Percentiles rank a stretch among this genome's conserved stretches.
Evolutionary conservation across 768 basidiomycete genomes (phyloP).

Genomic region (Boletus rubescentipes): DNA sequence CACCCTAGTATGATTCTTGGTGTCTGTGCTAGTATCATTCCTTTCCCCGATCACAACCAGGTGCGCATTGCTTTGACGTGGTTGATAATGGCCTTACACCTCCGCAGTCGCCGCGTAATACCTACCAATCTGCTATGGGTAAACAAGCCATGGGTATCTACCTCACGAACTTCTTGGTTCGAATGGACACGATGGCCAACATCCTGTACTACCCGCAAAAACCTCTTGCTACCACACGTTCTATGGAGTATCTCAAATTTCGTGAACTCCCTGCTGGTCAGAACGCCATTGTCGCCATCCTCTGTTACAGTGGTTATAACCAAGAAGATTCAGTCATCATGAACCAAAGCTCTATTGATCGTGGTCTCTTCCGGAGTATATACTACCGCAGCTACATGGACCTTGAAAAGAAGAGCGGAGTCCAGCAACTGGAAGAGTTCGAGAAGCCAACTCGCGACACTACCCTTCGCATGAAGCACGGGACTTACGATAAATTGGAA

Average conservation of each 20-base stretch:
- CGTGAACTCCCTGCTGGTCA: slow-evolving; percentile 98
- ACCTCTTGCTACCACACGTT: slow-evolving; percentile 96
- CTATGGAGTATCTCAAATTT: slow-evolving; percentile 99
- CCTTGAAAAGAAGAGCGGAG: slow-evolving; percentile 93
- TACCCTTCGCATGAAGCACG: slow-evolving; percentile 95
- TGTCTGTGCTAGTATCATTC: slow-evolving; percentile 98
- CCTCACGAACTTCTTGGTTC: slow-evolving; percentile 96
- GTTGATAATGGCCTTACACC: slow-evolving; percentile 4
- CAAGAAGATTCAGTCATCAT: slow-evolving; percentile 99
- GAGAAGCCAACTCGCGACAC: slow-evolving; percentile 93
- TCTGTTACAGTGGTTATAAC: slow-evolving; percentile 99
- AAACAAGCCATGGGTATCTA: slow-evolving; percentile 99
- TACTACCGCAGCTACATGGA: slow-evolving; percentile 99
- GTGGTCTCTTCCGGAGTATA: slow-evolving; percentile 96
- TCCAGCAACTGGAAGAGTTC: slow-evolving; percentile 91
- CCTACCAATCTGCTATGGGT: slow-evolving; percentile 99
- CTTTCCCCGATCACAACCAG: slow-evolving; percentile 99
- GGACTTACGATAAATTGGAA: slow-evolving; percentile 97
- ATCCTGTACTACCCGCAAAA: slow-evolving; percentile 99
- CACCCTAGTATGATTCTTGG: slow-evolving; percentile 99
- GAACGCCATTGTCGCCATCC: slow-evolving; percentile 96
- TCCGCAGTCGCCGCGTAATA: slow-evolving; percentile 94
- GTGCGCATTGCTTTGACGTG: slow-evolving; percentile 42
- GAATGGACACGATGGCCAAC: slow-evolving; percentile 99
- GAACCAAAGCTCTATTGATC: slow-evolving; percentile 98